Percentiles rank a stretch among this genome's conserved stretches.
Evolutionary conservation across 345 rosid genomes (phyloP).

Genomic region (Acer negundo): DNA sequence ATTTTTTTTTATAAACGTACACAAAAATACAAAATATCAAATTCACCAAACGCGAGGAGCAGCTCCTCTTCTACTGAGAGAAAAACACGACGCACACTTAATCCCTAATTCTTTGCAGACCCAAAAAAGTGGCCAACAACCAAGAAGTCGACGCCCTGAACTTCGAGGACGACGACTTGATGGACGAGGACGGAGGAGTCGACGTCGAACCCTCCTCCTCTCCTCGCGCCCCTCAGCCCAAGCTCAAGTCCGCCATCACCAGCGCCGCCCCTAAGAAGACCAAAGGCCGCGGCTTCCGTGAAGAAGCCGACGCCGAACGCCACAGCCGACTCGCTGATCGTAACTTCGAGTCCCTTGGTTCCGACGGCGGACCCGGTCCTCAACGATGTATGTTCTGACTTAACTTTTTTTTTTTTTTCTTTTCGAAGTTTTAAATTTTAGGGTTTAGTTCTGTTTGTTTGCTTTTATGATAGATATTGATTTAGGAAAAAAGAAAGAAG

Average conservation of each 20-base stretch:
- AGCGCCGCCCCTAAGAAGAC: conserved; percentile 75
- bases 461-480: conserved; percentile 14
- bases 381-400: conserved; percentile 69
- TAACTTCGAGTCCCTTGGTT: conserved; percentile 80
- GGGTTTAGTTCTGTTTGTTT: background rate
- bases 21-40: too few relatives aligned
- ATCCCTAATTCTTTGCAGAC: background rate
- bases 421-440: background rate
- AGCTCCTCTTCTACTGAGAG: background rate
- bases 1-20: too few relatives aligned
- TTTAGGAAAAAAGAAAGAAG: too few relatives aligned
- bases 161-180: conserved; percentile 92
- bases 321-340: conserved; percentile 71
- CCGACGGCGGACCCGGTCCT: conserved; percentile 86
- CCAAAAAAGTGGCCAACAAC: conserved; percentile 61
- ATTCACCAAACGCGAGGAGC: too few relatives aligned
- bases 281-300: conserved; percentile 91
- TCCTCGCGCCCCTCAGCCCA: conserved; percentile 65
- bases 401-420: background rate
- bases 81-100: background rate
- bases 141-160: conserved; percentile 88
- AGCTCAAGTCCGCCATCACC: conserved; percentile 82
- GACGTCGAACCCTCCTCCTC: conserved; percentile 73
- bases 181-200: conserved; percentile 83
- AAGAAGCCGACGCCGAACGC: conserved; percentile 70